Percentiles rank a stretch among this genome's conserved stretches.
phyloP scores from a whole-genome alignment of 495 filamentous ascomycete genomes.

The Neurospora cerealis region DNA sequence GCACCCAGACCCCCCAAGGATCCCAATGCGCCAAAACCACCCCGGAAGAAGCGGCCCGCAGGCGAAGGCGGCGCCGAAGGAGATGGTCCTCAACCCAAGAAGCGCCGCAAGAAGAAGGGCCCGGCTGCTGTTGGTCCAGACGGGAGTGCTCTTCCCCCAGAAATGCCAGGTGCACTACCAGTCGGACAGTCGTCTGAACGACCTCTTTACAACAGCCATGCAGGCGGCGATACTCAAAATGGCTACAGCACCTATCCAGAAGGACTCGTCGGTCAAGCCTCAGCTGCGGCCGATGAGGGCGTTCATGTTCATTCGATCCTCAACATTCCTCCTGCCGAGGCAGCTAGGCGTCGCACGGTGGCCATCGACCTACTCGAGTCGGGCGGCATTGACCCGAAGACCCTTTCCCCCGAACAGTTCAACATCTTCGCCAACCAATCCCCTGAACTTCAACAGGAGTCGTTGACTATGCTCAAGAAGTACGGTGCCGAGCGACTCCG shows the following conservation, averaged over 20 bases:
- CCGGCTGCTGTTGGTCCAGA: neutral
- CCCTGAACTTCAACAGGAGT: slow-evolving; percentile 33
- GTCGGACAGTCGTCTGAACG: slow-evolving; percentile 9
- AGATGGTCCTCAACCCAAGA: slow-evolving; percentile 13
- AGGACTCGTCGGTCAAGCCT: slow-evolving; percentile 6
- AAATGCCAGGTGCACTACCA: slow-evolving; percentile 19
- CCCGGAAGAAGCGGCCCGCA: slow-evolving; percentile 45
- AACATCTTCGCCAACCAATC: slow-evolving; percentile 42
- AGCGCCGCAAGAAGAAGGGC: slow-evolving; percentile 23
- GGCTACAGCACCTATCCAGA: slow-evolving; percentile 9
- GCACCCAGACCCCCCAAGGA: neutral
- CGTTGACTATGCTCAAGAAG: slow-evolving; percentile 32
- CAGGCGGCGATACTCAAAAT: neutral
- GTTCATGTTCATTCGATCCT: slow-evolving; percentile 16
- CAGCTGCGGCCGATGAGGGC: neutral
- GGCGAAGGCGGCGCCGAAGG: slow-evolving; percentile 2
- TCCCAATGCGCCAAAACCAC: slow-evolving; percentile 29
- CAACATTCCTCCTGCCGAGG: slow-evolving; percentile 33
- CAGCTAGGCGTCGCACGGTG: slow-evolving; percentile 27
- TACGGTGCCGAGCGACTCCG: slow-evolving; percentile 36
- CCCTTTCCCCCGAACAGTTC: slow-evolving; percentile 38
- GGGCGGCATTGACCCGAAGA: slow-evolving; percentile 26
- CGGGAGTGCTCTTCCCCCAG: slow-evolving; percentile 10
- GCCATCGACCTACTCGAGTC: slow-evolving; percentile 30
- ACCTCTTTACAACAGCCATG: slow-evolving; percentile 8